Evolutionary conservation across 2,329 filamentous ascomycete genomes (phyloP), one percentile per base, ranked within the genome.

Genomic region (Cercospora sojina): DNA sequence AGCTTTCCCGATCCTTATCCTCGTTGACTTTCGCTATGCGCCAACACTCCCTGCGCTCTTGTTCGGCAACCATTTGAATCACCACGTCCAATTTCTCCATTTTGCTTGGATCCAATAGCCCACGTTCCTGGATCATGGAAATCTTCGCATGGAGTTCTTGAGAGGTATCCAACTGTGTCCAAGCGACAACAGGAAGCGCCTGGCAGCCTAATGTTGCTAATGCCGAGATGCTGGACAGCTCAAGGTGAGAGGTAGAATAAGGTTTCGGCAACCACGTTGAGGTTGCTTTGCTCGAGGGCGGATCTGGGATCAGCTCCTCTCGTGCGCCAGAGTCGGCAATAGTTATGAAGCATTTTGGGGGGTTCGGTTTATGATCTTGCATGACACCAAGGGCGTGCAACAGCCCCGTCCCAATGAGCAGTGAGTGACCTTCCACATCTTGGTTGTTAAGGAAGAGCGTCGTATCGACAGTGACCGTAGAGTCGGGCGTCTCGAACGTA

Each of bases 371-470:
- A 23, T 61, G 59, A 23, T 49, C 35, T 3, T 61, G 59, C 20
- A 32, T 43, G 1, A 1, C 43, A 1, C 27, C 41, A 9, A 62
- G 38, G 2, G 27, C 16, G 9, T 53, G 3, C 16, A 51, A 27
- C 10, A 62, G 12, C 2, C 38, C 41, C 3, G 25, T 62, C 3
- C 41, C 18, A 3, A 62, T 1, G 23, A 51, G 25, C 2, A 80
- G 57, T 8, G 56, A 35, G 1, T 59, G 2, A 9, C 20, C 6
- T 5, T 18, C 7, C 5, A 16, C 13, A 13, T 35, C 31, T 18
- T 8, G 7, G 3, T 10, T 23, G 29, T 31, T 25, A 18, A 59
- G 18, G 4, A 23, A 3, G 5, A 38, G 16, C 5, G 9, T 23
- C 0, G 20, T n/a, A n/a, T 59, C 56, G 1, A 59, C 10, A 4